Evolutionary conservation across 202 grass and related monocot genomes (phyloP).

Genomic region (Schoenoplectus tabernaemontani): DNA sequence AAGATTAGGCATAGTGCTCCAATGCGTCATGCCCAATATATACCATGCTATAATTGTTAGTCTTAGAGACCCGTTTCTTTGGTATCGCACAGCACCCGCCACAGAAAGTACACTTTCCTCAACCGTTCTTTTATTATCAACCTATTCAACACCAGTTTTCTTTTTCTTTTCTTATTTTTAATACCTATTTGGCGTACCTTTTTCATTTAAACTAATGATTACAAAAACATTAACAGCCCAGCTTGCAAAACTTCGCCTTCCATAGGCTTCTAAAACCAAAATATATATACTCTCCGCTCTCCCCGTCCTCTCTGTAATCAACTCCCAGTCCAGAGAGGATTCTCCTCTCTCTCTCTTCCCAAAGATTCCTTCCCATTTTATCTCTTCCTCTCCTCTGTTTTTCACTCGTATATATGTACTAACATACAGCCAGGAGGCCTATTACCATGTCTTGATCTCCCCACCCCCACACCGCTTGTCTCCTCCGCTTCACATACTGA

Average conservation of each 20-base stretch:
- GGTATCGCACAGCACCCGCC: not conserved
- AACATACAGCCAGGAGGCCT: not conserved
- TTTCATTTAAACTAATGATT: not conserved
- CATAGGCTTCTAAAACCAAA: slow-evolving; percentile 2
- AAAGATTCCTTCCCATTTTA: not conserved
- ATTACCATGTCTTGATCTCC: not conserved
- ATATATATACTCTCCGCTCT: not conserved
- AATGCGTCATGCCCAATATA: not conserved
- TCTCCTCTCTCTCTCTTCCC: slow-evolving; percentile 1
- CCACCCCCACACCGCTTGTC: not conserved
- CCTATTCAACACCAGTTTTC: not conserved
- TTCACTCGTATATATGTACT: no score
- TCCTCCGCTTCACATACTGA: no score
- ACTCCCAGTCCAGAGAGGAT: not conserved
- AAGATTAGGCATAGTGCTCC: no score
- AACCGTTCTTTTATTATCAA: not conserved
- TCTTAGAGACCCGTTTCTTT: not conserved
- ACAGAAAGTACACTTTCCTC: not conserved
- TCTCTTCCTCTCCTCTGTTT: not conserved
- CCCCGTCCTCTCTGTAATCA: not conserved
- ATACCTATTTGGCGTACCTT: not conserved
- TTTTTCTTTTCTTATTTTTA: not conserved
- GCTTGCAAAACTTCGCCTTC: not conserved
- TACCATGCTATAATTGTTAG: not conserved
- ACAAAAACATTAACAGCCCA: not conserved